A percentile compares a stretch with the other conserved stretches of the same genome.
Evolutionary conservation across 2,329 filamentous ascomycete genomes (phyloP).

Genomic region (Aspergillus jensenii): DNA sequence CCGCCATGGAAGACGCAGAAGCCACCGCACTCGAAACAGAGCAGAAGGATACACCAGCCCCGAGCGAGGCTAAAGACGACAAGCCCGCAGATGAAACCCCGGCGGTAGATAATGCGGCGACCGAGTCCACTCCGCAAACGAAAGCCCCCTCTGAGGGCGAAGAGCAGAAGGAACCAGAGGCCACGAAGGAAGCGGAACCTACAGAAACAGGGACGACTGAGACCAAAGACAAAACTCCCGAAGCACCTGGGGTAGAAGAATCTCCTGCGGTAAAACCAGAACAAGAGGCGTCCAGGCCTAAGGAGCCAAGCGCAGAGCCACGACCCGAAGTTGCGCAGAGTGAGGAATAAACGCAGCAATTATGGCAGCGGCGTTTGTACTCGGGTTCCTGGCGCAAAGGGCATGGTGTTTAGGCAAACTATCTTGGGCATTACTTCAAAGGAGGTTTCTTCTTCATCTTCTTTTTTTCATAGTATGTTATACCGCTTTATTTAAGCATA

Average conservation of each 20-base stretch:
- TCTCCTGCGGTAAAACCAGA: constrained; percentile 11
- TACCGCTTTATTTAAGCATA: background rate
- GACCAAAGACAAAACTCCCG: constrained; percentile 17
- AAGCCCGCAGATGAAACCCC: constrained; percentile 24
- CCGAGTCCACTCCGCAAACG: constrained; percentile 19
- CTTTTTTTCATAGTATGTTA: constrained; percentile 1
- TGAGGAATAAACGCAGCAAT: constrained; percentile 25
- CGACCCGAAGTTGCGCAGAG: constrained; percentile 34
- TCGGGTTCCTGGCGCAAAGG: constrained; percentile 35
- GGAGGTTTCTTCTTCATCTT: background rate
- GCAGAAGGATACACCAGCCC: constrained; percentile 15
- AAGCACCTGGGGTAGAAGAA: constrained; percentile 17
- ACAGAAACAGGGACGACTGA: constrained; percentile 12
- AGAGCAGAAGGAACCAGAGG: constrained; percentile 12
- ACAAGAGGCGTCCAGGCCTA: constrained; percentile 15
- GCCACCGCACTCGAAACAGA: constrained; percentile 21
- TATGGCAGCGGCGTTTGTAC: constrained; percentile 22
- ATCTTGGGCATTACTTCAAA: constrained; percentile 6
- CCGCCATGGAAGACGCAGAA: constrained; percentile 40
- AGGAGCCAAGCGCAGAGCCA: constrained; percentile 20
- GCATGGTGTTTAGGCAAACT: constrained; percentile 36
- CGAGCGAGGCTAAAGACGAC: constrained; percentile 21
- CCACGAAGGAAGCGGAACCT: constrained; percentile 16
- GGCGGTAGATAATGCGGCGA: constrained; percentile 18
- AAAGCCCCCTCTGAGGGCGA: constrained; percentile 19